Evolutionary conservation across 2,329 filamentous ascomycete species (phyloP).

Genomic region (Phialemonium atrogriseum): DNA sequence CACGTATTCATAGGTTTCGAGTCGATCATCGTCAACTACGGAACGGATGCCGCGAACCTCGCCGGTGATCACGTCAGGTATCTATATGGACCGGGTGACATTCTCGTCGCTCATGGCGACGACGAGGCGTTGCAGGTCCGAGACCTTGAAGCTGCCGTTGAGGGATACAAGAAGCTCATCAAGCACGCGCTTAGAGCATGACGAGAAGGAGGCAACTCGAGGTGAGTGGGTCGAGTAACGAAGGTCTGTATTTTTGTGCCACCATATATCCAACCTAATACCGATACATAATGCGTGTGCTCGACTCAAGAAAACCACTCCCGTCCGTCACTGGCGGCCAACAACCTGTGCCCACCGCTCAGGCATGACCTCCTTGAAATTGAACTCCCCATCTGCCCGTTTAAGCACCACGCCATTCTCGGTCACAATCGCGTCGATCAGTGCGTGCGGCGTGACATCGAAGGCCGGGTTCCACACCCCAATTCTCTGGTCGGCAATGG

Average conservation of each 20-base stretch:
- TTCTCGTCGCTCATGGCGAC: conserved; percentile 80
- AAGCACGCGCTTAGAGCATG: conserved; percentile 35
- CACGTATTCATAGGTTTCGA: conserved; percentile 53
- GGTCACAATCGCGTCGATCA: conserved; percentile 92
- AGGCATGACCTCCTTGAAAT: conserved; percentile 48
- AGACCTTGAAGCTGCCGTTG: conserved; percentile 70
- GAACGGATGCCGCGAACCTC: conserved; percentile 81
- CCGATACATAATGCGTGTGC: too few species aligned
- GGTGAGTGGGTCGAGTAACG: too few species aligned
- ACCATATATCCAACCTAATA: too few species aligned
- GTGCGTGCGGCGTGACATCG: conserved; percentile 79
- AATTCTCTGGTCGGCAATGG: conserved; percentile 71
- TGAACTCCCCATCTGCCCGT: conserved; percentile 60
- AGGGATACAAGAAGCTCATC: conserved; percentile 68
- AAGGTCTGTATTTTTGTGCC: too few species aligned
- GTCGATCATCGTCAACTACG: conserved; percentile 80
- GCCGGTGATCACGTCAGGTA: conserved; percentile 59
- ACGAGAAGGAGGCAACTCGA: too few species aligned
- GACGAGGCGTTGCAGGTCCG: conserved; percentile 70
- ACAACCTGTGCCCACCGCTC: conserved; percentile 41
- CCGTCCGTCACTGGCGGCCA: too few species aligned
- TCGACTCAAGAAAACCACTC: too few species aligned
- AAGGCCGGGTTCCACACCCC: conserved; percentile 95
- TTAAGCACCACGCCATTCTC: conserved; percentile 85
- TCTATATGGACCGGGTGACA: conserved; percentile 62